Evolutionary conservation across 2,329 filamentous ascomycete genomes (phyloP).

Genomic region (Claviceps sp.): DNA sequence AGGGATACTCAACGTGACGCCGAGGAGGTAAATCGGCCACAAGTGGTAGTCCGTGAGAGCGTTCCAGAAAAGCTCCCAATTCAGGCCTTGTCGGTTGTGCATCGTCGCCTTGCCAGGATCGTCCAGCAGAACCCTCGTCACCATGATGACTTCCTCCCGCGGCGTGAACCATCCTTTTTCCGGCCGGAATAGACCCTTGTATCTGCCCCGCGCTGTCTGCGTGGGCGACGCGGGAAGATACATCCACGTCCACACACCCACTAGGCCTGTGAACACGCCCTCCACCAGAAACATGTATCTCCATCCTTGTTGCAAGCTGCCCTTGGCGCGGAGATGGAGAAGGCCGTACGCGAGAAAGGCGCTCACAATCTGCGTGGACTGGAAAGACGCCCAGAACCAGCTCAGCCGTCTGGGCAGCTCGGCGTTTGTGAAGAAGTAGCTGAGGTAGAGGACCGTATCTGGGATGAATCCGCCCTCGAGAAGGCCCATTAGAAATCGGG

Average conservation of each 20-base stretch:
- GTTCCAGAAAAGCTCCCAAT: slow-evolving; percentile 30
- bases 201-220: slow-evolving; percentile 5
- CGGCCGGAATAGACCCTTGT: slow-evolving; percentile 8
- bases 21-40: slow-evolving; percentile 39
- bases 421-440: slow-evolving; percentile 19
- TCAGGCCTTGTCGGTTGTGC: slow-evolving; percentile 44
- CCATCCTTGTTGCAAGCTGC: slow-evolving; percentile 3
- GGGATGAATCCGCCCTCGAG: slow-evolving; percentile 49
- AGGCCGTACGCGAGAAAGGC: slow-evolving; percentile 16
- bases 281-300: slow-evolving; percentile 5
- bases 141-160: slow-evolving; percentile 39
- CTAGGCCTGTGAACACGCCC: slow-evolving; percentile 4
- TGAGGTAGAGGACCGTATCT: slow-evolving; percentile 19
- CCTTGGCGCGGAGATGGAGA: slow-evolving; percentile 9
- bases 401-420: slow-evolving; percentile 17
- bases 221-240: slow-evolving; percentile 5
- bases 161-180: slow-evolving; percentile 42
- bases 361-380: slow-evolving; percentile 14
- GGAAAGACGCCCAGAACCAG: slow-evolving; percentile 18
- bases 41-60: slow-evolving; percentile 41
- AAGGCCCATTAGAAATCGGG: slow-evolving; percentile 27
- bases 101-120: slow-evolving; percentile 39
- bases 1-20: slow-evolving; percentile 34
- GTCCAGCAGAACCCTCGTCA: slow-evolving; percentile 42
- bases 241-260: slow-evolving; percentile 6